Evolutionary conservation across 2,329 filamentous ascomycete genomes (phyloP).

Genomic region (Colletotrichum noveboracense): DNA sequence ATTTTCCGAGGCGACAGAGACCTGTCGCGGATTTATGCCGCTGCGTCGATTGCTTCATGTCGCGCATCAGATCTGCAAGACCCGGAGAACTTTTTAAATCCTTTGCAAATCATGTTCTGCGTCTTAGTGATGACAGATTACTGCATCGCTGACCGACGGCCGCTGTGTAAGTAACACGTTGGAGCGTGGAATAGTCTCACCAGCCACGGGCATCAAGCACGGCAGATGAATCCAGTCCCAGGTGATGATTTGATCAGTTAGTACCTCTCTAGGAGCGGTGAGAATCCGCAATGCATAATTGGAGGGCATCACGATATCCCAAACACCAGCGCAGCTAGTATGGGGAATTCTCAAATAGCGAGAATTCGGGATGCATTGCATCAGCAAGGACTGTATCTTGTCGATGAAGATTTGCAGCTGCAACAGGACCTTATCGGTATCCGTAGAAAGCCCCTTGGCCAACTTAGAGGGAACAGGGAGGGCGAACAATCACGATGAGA

Average conservation of each 20-base stretch:
- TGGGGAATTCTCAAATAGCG: too few relatives aligned
- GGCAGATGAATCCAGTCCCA: not conserved
- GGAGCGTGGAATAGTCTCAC: not conserved
- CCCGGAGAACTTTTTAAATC: not conserved
- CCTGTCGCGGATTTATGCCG: not conserved
- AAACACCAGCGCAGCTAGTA: too few relatives aligned
- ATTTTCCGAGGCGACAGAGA: not conserved
- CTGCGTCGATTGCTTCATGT: not conserved
- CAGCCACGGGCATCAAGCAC: accelerated
- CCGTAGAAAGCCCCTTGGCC: too few relatives aligned
- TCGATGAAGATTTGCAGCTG: too few relatives aligned
- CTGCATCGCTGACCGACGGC: not conserved
- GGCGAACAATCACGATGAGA: too few relatives aligned
- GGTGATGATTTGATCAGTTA: not conserved
- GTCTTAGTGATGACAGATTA: not conserved
- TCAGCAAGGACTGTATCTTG: too few relatives aligned
- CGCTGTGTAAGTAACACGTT: not conserved
- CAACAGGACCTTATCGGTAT: too few relatives aligned
- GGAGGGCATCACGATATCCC: too few relatives aligned
- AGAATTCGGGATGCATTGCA: too few relatives aligned
- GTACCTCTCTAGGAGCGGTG: too few relatives aligned
- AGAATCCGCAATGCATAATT: too few relatives aligned
- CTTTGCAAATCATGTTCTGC: not conserved
- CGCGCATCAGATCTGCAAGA: not conserved
- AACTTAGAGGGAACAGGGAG: too few relatives aligned